A percentile compares a stretch with the other conserved stretches of the same genome.
These are phyloP conservation scores for Salix exigua DNA, from an alignment of 345 rosid genomes.

Conservation along the genomic window DNA sequence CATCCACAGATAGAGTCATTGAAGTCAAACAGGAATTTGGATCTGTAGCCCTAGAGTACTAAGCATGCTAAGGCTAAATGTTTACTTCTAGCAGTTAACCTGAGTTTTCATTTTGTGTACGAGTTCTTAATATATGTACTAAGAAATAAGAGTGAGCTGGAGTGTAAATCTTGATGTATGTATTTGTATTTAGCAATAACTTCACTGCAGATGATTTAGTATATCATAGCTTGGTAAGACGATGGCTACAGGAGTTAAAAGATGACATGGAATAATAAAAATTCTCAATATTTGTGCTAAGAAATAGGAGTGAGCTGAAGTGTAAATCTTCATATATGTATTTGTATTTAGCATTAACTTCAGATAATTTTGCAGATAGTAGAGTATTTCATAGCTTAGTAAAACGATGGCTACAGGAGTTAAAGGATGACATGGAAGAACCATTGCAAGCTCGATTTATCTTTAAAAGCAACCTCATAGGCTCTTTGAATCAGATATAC, in stretches of 20 bases:
- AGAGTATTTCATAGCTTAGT: constrained; percentile 60
- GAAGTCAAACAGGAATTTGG: too few relatives aligned
- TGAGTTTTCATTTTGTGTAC: background rate
- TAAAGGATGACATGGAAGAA: constrained; percentile 70
- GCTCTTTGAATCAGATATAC: constrained; percentile 58
- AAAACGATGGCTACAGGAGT: constrained; percentile 70
- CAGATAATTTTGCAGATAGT: constrained; percentile 41
- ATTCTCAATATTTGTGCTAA: background rate
- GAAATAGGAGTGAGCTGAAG: background rate
- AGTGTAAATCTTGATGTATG: background rate
- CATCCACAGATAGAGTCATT: too few relatives aligned
- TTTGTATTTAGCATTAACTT: background rate
- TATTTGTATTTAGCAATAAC: background rate
- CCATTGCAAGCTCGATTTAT: constrained; percentile 56
- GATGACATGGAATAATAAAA: constrained; percentile 49
- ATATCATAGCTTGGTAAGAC: constrained; percentile 61
- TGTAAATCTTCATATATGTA: background rate
- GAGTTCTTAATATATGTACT: background rate
- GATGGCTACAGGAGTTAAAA: constrained; percentile 69
- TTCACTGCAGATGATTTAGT: constrained; percentile 47
- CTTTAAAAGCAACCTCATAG: constrained; percentile 49
- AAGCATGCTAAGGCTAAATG: background rate
- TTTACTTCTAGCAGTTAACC: background rate
- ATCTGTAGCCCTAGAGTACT: background rate
- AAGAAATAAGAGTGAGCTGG: background rate